Percentiles rank a stretch among this genome's conserved stretches.
Evolutionary conservation across 2,329 filamentous ascomycete species (phyloP).

Genomic region (Thermothelomyces thermophilus): DNA sequence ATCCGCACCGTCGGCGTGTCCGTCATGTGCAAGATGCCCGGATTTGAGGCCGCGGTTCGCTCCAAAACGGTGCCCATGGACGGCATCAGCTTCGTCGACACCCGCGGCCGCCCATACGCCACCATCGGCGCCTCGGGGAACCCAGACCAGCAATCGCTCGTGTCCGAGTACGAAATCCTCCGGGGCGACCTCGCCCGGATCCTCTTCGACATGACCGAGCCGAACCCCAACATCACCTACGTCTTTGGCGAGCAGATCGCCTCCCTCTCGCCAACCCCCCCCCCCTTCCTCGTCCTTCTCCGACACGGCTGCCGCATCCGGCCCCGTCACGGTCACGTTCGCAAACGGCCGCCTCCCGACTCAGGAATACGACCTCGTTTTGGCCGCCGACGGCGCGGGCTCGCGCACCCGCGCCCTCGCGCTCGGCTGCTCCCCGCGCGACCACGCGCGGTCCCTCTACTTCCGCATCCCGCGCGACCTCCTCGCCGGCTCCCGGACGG

Average conservation of each 20-base stretch:
- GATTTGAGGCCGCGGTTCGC: neutral
- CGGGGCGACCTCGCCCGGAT: constrained; percentile 2
- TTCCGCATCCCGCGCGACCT: neutral
- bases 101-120: neutral
- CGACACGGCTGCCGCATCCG: neutral
- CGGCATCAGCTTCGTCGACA: constrained; percentile 5
- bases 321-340: constrained; percentile 1
- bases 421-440: neutral
- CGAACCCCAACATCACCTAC: neutral
- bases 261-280: too few relatives aligned
- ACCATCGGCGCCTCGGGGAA: neutral
- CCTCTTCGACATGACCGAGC: neutral
- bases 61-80: neutral
- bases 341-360: neutral
- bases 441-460: neutral
- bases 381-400: constrained; percentile 1
- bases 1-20: constrained; percentile 3
- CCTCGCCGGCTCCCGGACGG: too few relatives aligned
- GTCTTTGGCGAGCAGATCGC: constrained; percentile 2
- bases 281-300: too few relatives aligned
- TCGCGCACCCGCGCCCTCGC: constrained; percentile 1
- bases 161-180: constrained; percentile 6
- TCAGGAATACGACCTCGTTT: neutral
- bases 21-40: constrained; percentile 3
- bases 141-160: constrained; percentile 3